A percentile compares a stretch with the other conserved stretches of the same genome.
phyloP scores from a whole-genome alignment of 371 early-diverging fungal species.

The Apophysomyces ossiformis region DNA sequence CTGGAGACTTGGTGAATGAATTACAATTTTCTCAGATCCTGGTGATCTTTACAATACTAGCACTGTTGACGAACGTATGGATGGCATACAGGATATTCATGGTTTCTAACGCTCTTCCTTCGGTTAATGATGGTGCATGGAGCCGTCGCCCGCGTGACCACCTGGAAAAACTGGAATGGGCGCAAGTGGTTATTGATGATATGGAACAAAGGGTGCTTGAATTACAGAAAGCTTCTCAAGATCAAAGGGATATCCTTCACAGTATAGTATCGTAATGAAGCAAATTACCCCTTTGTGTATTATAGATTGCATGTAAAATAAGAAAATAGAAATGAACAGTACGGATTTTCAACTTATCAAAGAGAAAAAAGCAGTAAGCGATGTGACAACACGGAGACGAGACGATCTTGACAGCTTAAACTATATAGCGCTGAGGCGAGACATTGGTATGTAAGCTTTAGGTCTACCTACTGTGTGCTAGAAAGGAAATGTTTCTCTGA shows the following conservation, averaged over 20 bases:
- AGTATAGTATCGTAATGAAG: neutral
- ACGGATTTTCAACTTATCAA: too few species aligned
- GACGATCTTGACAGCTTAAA: too few species aligned
- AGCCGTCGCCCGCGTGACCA: neutral
- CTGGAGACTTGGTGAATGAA: constrained; percentile 1
- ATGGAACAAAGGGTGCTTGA: constrained; percentile 3
- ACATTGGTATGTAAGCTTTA: too few species aligned
- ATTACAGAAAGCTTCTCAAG: neutral
- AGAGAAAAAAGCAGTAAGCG: too few species aligned
- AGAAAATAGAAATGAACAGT: neutral
- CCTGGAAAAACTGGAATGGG: neutral
- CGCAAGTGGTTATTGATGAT: neutral
- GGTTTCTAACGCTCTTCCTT: neutral
- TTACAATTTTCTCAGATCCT: neutral
- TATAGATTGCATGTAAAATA: neutral
- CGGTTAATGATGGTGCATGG: neutral
- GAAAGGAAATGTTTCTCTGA: too few species aligned
- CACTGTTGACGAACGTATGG: neutral
- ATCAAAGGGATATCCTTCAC: neutral
- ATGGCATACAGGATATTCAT: constrained; percentile 4
- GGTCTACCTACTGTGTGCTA: too few species aligned
- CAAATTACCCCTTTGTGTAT: neutral
- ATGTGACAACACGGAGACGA: too few species aligned
- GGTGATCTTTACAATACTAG: constrained; percentile 4
- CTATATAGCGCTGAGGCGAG: too few species aligned